These are phyloP conservation scores for Clarireedia paspali DNA, from an alignment of 2,329 filamentous ascomycete species.

Conservation along the genomic window DNA sequence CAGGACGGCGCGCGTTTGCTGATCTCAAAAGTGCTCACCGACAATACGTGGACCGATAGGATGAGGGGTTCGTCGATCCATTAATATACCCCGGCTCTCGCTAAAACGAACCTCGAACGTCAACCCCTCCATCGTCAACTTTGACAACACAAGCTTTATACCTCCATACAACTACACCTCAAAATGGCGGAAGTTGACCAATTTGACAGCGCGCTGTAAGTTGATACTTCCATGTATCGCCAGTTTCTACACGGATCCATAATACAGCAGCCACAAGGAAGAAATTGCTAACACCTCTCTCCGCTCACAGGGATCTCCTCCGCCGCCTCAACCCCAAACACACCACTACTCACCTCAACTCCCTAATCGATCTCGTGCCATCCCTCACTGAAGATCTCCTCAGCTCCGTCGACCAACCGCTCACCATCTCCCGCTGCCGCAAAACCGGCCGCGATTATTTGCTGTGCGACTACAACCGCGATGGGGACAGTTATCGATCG, in stretches of 20 bases:
- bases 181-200: constrained; percentile 30
- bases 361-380: constrained; percentile 81
- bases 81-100: constrained; percentile 4
- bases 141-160: constrained; percentile 8
- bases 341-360: constrained; percentile 78
- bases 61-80: background rate
- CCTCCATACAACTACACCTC: constrained; percentile 10
- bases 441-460: constrained; percentile 92
- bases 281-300: background rate
- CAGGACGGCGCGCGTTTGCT: too few relatives aligned
- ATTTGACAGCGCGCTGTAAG: constrained; percentile 32
- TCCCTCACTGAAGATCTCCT: constrained; percentile 96
- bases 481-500: constrained; percentile 93
- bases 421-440: constrained; percentile 76
- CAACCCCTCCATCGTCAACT: constrained; percentile 5
- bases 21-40: too few relatives aligned
- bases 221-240: background rate
- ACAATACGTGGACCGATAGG: background rate
- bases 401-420: constrained; percentile 92
- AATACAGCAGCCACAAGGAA: background rate
- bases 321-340: constrained; percentile 93
- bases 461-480: constrained; percentile 98
- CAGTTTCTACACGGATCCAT: background rate
- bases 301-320: constrained; percentile 75
- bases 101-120: constrained; percentile 8